Evolutionary conservation across 2,329 filamentous ascomycete genomes (phyloP).

Genomic region (Monosporascus sp.): DNA sequence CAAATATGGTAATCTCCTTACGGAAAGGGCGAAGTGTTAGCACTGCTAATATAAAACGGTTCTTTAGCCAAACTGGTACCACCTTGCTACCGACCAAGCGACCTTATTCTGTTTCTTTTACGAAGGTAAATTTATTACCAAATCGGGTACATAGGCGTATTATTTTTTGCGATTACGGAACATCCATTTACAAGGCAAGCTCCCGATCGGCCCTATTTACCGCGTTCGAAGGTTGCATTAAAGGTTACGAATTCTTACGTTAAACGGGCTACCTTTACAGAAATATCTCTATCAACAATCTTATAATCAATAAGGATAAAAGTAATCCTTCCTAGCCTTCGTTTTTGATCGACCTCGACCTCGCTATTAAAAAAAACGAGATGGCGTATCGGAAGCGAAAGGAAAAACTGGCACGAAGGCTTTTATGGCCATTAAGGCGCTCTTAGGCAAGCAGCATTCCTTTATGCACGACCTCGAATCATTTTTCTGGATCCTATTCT

Average conservation of each 20-base stretch:
- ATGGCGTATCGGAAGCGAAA: not conserved
- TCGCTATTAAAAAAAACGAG: slow-evolving; percentile 2
- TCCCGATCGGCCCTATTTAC: slow-evolving; percentile 5
- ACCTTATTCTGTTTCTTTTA: not conserved
- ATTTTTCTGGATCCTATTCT: slow-evolving; percentile 38
- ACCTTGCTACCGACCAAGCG: slow-evolving; percentile 4
- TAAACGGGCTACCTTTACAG: slow-evolving; percentile 28
- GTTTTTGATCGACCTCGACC: slow-evolving; percentile 13
- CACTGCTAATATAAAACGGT: not conserved
- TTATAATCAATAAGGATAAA: slow-evolving; percentile 5
- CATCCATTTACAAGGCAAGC: slow-evolving; percentile 9
- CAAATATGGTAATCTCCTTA: too few species aligned
- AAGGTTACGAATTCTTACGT: slow-evolving; percentile 21
- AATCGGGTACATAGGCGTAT: slow-evolving; percentile 5
- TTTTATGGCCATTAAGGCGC: slow-evolving; percentile 10
- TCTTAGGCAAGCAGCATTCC: slow-evolving; percentile 3
- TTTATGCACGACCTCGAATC: slow-evolving; percentile 22
- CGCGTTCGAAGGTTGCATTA: slow-evolving; percentile 7
- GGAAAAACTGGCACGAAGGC: slow-evolving; percentile 1
- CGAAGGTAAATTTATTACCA: not conserved
- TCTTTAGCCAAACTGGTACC: slow-evolving; percentile 1
- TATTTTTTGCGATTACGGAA: slow-evolving; percentile 2
- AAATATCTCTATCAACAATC: slow-evolving; percentile 27
- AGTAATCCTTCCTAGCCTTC: not conserved
- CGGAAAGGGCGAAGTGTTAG: too few species aligned